Conservation (phyloP, 2,329 filamentous ascomycete genomes). For the Beauveria sp. region DNA sequence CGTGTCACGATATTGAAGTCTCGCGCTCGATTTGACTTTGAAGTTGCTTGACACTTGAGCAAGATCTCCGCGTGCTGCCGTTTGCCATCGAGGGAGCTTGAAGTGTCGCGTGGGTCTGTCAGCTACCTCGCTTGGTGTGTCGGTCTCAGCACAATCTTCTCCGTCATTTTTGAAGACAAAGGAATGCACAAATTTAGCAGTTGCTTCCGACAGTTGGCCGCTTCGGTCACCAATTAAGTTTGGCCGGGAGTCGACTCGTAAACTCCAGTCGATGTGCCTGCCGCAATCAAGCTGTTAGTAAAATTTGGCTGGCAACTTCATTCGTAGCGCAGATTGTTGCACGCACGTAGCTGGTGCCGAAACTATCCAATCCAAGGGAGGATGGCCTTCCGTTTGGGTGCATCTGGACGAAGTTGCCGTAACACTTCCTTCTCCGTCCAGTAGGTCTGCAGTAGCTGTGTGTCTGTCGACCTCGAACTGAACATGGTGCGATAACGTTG, state of each 20-base stretch:
- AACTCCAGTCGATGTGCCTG: constrained; percentile 24
- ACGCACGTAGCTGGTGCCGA: constrained; percentile 30
- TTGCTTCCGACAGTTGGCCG: background rate
- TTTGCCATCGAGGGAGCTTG: constrained; percentile 3
- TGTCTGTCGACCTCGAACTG: background rate
- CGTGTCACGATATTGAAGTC: constrained; percentile 24
- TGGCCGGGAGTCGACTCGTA: constrained; percentile 21
- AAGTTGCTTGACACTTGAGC: constrained; percentile 4
- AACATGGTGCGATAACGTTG: background rate
- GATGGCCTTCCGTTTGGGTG: background rate
- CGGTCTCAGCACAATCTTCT: too few relatives aligned
- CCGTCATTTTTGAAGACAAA: background rate
- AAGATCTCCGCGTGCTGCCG: constrained; percentile 9
- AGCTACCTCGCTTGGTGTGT: background rate
- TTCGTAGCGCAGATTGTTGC: background rate
- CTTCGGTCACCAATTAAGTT: background rate
- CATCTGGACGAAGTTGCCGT: background rate
- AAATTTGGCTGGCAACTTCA: background rate
- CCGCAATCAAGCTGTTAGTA: background rate
- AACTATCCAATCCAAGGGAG: constrained; percentile 19
- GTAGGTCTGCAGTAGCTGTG: background rate
- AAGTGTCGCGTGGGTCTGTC: background rate
- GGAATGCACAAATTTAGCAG: background rate
- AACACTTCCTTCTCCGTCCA: background rate
- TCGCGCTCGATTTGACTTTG: constrained; percentile 20